Evolutionary conservation across 2,329 filamentous ascomycete species (phyloP).

Genomic region (Aspergillus versicolor): DNA sequence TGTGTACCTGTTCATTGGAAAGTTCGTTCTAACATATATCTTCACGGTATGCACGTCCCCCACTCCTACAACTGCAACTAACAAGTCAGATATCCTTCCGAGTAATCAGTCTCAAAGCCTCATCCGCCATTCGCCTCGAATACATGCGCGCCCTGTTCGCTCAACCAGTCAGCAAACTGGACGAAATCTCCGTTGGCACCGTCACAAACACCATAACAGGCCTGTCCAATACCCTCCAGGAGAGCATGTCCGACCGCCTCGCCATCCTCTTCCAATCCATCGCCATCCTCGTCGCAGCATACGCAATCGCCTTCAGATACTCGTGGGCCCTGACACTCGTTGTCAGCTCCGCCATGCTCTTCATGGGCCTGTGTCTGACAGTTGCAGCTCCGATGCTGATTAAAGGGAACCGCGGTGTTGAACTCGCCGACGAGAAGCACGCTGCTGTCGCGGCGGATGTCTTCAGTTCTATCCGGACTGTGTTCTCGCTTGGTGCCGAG

Average conservation of each 20-base stretch:
- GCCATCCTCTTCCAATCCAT: constrained; percentile 43
- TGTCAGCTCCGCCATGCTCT: constrained; percentile 47
- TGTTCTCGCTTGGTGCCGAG: no score
- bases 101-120: constrained; percentile 50
- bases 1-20: no score
- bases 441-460: no score
- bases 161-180: constrained; percentile 51
- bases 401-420: no score
- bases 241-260: constrained; percentile 56
- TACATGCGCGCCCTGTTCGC: constrained; percentile 51
- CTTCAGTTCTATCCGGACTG: no score
- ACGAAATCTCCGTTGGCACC: constrained; percentile 50
- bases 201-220: constrained; percentile 54
- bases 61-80: no score
- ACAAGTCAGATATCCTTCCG: constrained; percentile 34
- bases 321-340: constrained; percentile 54
- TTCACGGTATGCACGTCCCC: no score
- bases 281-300: constrained; percentile 44
- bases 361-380: constrained; percentile 13
- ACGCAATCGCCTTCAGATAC: constrained; percentile 52
- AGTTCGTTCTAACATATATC: no score
- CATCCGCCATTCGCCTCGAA: constrained; percentile 49
- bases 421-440: no score
- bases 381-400: constrained; percentile 20
- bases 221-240: constrained; percentile 53